Evolutionary conservation across 2,329 filamentous ascomycete species (phyloP).

Genomic region (Trichoderma sp.): DNA sequence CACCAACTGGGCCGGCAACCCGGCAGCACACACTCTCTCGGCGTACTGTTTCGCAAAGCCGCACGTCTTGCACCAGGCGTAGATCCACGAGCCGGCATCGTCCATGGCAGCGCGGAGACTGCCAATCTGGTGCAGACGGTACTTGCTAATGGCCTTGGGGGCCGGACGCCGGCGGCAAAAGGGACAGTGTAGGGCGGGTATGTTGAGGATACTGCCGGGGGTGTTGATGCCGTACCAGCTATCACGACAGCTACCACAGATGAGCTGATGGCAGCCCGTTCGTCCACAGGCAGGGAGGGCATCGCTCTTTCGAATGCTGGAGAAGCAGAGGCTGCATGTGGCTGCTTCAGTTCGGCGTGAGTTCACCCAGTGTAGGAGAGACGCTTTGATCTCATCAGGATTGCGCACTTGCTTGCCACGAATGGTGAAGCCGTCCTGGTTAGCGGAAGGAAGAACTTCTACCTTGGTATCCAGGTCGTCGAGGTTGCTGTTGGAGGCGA

Average conservation of each 20-base stretch:
- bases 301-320: conserved; percentile 37
- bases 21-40: conserved; percentile 48
- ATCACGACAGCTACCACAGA: conserved; percentile 45
- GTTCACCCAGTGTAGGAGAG: conserved; percentile 42
- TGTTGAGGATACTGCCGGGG: conserved; percentile 48
- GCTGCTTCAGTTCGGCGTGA: conserved; percentile 42
- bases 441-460: conserved; percentile 37
- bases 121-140: conserved; percentile 43
- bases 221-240: conserved; percentile 52
- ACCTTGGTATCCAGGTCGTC: conserved; percentile 42
- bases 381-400: conserved; percentile 36
- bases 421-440: conserved; percentile 33
- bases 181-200: conserved; percentile 51
- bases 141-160: conserved; percentile 39
- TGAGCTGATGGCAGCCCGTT: conserved; percentile 45
- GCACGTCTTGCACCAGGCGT: conserved; percentile 51
- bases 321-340: conserved; percentile 51
- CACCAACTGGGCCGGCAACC: conserved; percentile 40
- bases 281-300: conserved; percentile 49
- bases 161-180: conserved; percentile 51
- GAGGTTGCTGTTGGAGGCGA: conserved; percentile 37
- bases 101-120: conserved; percentile 43
- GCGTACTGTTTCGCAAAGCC: conserved; percentile 44
- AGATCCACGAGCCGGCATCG: conserved; percentile 47
- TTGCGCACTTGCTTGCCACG: conserved; percentile 48